Evolutionary conservation across 2,329 filamentous ascomycete genomes (phyloP).

Genomic region (Fusarium tanahbumbuense): DNA sequence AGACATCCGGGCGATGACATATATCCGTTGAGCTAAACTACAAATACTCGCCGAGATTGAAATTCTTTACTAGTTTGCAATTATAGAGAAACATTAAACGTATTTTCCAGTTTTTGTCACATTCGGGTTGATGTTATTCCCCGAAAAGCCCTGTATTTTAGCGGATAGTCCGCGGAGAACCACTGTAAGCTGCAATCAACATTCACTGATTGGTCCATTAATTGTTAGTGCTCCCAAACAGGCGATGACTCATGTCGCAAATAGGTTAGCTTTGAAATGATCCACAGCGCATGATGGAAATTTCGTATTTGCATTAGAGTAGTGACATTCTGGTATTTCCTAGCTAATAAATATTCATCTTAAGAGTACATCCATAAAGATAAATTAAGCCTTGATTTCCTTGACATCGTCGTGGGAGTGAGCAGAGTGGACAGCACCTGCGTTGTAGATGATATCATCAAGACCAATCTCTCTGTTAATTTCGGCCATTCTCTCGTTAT

Average conservation of each 20-base stretch:
- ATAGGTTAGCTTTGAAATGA: background rate
- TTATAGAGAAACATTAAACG: background rate
- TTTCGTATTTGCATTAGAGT: background rate
- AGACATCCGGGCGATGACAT: background rate
- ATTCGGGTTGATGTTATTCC: background rate
- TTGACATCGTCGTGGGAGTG: background rate
- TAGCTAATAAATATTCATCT: no score
- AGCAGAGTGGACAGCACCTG: background rate
- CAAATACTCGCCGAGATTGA: background rate
- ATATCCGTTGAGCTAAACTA: background rate
- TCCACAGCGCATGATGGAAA: background rate
- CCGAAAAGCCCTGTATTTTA: background rate
- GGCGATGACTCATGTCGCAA: background rate
- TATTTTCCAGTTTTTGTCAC: background rate
- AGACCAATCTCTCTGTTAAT: conserved; percentile 78
- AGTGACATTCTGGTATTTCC: background rate
- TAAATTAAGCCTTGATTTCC: background rate
- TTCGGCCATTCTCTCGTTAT: conserved; percentile 77
- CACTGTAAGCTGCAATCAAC: background rate
- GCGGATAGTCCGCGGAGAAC: background rate
- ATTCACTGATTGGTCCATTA: background rate
- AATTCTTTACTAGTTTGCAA: background rate
- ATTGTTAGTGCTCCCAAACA: background rate
- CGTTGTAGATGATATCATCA: background rate
- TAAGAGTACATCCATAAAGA: background rate